Conservation (phyloP, 306 rosid species). For the Citrullus colocynthis region DNA sequence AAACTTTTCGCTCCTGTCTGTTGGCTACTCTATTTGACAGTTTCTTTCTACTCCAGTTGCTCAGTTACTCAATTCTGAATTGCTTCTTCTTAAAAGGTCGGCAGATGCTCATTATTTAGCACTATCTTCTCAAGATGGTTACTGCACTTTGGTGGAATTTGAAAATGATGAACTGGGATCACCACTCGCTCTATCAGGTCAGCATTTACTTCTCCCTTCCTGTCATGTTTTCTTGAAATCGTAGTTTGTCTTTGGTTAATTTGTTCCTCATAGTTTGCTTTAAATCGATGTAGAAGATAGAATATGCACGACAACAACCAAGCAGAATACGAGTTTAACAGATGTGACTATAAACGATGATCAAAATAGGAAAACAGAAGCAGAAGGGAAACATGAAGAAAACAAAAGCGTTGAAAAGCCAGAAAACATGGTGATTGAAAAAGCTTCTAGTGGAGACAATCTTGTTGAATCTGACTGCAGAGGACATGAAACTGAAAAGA, state of each 20-base stretch:
- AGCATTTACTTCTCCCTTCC: not conserved
- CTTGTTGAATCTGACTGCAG: not conserved
- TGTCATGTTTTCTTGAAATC: not conserved
- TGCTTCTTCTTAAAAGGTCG: constrained; percentile 48
- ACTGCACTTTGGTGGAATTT: constrained; percentile 76
- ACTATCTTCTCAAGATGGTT: constrained; percentile 89
- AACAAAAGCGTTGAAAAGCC: not conserved
- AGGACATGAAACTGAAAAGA: constrained; percentile 18
- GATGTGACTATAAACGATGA: constrained; percentile 12
- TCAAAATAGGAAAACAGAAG: constrained; percentile 12
- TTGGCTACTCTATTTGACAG: constrained; percentile 10
- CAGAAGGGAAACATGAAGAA: constrained; percentile 16
- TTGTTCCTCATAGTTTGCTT: not conserved
- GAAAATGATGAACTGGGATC: constrained; percentile 70
- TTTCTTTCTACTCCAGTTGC: constrained; percentile 2
- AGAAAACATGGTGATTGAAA: not conserved
- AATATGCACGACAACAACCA: constrained; percentile 3
- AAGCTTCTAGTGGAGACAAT: not conserved
- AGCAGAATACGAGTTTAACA: constrained; percentile 13
- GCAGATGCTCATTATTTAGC: constrained; percentile 70
- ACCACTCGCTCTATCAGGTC: constrained; percentile 44
- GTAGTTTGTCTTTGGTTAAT: not conserved
- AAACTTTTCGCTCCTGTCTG: constrained; percentile 10
- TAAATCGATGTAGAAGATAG: constrained; percentile 26
- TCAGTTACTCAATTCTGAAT: constrained; percentile 11